Base-by-base conservation (phyloP, 2,329 filamentous ascomycete genomes). In the Aspergillus arachidicola region DNA sequence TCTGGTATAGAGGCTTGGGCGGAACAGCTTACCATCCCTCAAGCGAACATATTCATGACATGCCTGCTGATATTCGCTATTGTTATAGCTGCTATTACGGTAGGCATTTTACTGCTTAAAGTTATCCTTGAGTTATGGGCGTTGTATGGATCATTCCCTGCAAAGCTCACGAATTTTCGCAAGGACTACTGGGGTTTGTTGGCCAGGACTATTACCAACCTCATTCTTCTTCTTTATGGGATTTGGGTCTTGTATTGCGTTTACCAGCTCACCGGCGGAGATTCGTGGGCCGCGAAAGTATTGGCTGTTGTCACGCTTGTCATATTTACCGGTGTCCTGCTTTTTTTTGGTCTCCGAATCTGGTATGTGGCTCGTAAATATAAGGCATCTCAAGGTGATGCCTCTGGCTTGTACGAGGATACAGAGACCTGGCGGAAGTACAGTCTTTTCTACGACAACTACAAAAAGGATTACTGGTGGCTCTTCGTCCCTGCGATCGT, bases 381-480 rank as follows among this genome's bases (percentile, higher is more conserved):
- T 68, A 94, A 92, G 83, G 85, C 88, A 72, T 73, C 83, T 34
- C 89, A 96, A 69, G 94, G 94, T 62, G 91, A 94, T 73, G 79
- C 86, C 0, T 83, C 85, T 19, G 87, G 83, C 14, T 84, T 99
- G 10, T 98, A 93, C 78, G 91, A 97, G 64, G 86, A 98, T 80
- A 96, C 95, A 83, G 87, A 91, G 63, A 89, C 90, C 46, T 97
- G 95, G 94, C 85, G 92, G 76, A 96, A 95, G 82, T 99, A 99
- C 85, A 95, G 92, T 72, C 85, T 97, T 66, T 98, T 99, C 81
- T 99, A 99, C 82, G 95, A 98, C 73, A 90, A 90, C 71, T 98
- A 97, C 84, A 93, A 93, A 82, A 93, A 91, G 79, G 88, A 89
- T 71, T 97, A 94, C 82, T 99, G 95, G 95, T 98, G 94, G 94